Conservation (phyloP, 2,329 filamentous ascomycete species). For the Penicillium janthinellum region DNA sequence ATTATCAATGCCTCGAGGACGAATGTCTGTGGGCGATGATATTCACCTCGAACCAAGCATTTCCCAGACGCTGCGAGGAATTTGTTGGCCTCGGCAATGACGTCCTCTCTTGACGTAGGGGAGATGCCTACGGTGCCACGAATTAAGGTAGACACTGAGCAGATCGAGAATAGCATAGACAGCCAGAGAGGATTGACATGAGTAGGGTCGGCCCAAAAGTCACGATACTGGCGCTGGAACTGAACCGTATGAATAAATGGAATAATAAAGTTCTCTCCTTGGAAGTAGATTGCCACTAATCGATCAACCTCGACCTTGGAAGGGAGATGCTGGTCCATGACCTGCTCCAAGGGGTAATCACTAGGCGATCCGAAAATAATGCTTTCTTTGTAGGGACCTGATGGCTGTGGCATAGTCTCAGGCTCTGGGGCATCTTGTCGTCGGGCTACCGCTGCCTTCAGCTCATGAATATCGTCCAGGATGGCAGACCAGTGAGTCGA, state of each 20-base stretch:
- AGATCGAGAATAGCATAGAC: not conserved
- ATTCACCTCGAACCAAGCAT: not conserved
- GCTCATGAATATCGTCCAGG: conserved; percentile 10
- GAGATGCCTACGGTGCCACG: not conserved
- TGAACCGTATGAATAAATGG: not conserved
- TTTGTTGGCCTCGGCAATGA: not conserved
- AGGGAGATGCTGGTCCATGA: not conserved
- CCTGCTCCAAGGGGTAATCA: not conserved
- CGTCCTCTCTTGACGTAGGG: not conserved
- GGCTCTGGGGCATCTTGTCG: not conserved
- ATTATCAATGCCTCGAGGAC: not conserved
- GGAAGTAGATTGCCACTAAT: not conserved
- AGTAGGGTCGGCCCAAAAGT: not conserved
- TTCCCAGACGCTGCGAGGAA: not conserved
- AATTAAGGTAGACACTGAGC: not conserved
- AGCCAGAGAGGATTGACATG: not conserved
- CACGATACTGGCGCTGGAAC: not conserved
- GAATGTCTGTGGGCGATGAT: not conserved
- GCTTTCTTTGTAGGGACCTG: not conserved
- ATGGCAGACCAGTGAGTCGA: conserved; percentile 14
- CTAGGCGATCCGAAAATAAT: not conserved
- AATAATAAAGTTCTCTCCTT: not conserved
- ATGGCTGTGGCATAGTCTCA: not conserved
- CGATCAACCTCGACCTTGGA: not conserved
- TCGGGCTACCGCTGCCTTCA: conserved; percentile 2